These are phyloP conservation scores for Lepiota brunneoincarnata DNA, from an alignment of 768 basidiomycete species.

Conservation along the genomic window DNA sequence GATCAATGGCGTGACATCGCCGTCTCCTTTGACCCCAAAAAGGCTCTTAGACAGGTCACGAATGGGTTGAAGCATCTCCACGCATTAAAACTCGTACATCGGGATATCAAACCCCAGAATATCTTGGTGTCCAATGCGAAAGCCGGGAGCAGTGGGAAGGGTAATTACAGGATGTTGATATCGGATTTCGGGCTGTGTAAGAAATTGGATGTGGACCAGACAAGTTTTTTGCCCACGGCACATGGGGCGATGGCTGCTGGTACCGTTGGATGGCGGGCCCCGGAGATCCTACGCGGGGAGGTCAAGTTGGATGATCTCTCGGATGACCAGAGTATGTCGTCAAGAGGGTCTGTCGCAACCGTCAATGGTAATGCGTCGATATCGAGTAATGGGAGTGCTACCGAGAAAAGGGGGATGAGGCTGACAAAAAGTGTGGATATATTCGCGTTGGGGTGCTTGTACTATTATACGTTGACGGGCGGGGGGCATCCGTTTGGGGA, in stretches of 20 bases:
- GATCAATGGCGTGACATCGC: conserved; percentile 74
- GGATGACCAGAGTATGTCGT: conserved; percentile 66
- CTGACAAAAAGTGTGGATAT: conserved; percentile 96
- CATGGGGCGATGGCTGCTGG: conserved; percentile 89
- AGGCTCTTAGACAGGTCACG: conserved; percentile 83
- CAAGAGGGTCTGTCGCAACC: conserved; percentile 60
- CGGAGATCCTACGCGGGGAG: conserved; percentile 92
- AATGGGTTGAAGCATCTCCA: conserved; percentile 89
- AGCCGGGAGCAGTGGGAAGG: conserved; percentile 35
- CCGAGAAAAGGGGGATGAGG: conserved; percentile 51
- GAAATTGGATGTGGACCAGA: conserved; percentile 93
- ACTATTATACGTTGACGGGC: conserved; percentile 87
- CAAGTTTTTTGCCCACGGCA: conserved; percentile 90
- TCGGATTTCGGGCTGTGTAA: conserved; percentile 98
- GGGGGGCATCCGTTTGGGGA: conserved; percentile 95
- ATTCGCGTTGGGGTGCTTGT: conserved; percentile 93
- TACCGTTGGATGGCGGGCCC: conserved; percentile 96
- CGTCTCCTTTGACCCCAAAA: conserved; percentile 80
- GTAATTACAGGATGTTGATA: conserved; percentile 79
- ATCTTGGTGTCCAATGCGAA: conserved; percentile 82
- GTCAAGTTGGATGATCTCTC: conserved; percentile 84
- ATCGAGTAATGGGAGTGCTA: conserved; percentile 26
- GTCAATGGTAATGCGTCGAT: conserved; percentile 31
- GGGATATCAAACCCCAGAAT: conserved; percentile 98
- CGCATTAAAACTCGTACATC: conserved; percentile 92